Evolutionary conservation across 1,139 yeast genomes (phyloP), one percentile per base, ranked within the genome.

Genomic region (Nadsonia starkeyi-henricii): DNA sequence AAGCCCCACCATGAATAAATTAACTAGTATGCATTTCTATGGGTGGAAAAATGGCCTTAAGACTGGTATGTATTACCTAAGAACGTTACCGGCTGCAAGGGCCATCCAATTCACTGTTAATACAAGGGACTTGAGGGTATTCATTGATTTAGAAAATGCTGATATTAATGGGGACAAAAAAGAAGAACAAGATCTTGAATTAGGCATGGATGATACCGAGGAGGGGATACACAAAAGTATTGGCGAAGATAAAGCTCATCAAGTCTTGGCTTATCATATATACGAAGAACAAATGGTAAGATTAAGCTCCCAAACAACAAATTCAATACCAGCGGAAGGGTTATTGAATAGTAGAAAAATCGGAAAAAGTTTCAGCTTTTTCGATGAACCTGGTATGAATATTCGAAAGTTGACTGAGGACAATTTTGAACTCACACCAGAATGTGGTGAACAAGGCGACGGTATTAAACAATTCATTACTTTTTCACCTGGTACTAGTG

Each of bases 21-120:
- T 85, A 55, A 85, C 95, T 5, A 75, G 85, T 55, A 85, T 85
- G 85, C 95, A 85, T 62, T 85, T 85, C 66, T 82, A 85, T 63
- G 93, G 93, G 23, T 86, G 95, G 96, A 77, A 77, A 63, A 79
- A 77, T 66, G 95, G 95, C 23, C 73, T 86, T 60, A 86, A 86
- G 69, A 86, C 96, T 1, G 96, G 96, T 50, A 84, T 85, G 88
- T 86, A 86, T 68, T 85, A 85, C 66, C 69, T 86, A 58, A 71
- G 95, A 62, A 85, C 95, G 0, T 86, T 80, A 62, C 91, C 94
- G n/a, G 94, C 95, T 2, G 73, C 93, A n/a, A 76, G 84, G 49
- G 91, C 95, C 17, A 85, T 83, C 55, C 88, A 85, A 63, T 84
- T 83, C 57, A 85, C 95, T 1, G 73, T 85, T 36, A 86, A 81